A percentile compares a stretch with the other conserved stretches of the same genome.
phyloP scores from a whole-genome alignment of 2,329 filamentous ascomycete species.

The Sporothrix brasiliensis region DNA sequence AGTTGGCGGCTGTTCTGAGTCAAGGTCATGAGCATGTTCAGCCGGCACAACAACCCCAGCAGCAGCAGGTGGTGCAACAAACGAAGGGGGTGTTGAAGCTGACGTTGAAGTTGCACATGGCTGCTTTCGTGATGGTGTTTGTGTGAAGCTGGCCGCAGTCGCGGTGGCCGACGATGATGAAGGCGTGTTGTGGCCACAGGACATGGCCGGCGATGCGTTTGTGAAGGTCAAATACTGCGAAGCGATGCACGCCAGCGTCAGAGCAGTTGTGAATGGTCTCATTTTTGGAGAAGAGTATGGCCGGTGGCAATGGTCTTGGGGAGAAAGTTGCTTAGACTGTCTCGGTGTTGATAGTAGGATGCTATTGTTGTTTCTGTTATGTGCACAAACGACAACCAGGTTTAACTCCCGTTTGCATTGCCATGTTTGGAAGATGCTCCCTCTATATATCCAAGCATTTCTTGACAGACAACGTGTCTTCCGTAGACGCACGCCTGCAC shows the following conservation, averaged over 20 bases:
- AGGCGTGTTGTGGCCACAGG: conserved; percentile 13
- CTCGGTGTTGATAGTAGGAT: neutral
- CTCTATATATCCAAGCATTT: conserved; percentile 7
- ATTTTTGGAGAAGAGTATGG: neutral
- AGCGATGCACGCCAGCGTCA: conserved; percentile 2
- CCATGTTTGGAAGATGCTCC: neutral
- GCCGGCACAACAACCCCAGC: neutral
- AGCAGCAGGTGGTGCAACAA: neutral
- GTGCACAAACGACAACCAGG: neutral
- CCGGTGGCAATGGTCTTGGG: neutral
- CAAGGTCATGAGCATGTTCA: too few relatives aligned
- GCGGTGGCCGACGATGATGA: conserved; percentile 1
- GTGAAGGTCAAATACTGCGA: neutral
- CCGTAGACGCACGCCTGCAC: neutral
- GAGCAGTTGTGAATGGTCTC: neutral
- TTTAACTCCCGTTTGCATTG: neutral
- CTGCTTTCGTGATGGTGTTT: neutral
- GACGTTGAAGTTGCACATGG: neutral
- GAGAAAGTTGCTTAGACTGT: neutral
- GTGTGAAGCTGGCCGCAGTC: conserved; percentile 32
- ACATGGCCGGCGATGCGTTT: conserved; percentile 12
- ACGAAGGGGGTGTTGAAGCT: neutral
- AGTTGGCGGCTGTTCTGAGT: neutral
- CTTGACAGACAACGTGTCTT: neutral
- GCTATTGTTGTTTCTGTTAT: too few relatives aligned